Base-by-base conservation (phyloP, 768 basidiomycete species). In the Suillus placidus region DNA sequence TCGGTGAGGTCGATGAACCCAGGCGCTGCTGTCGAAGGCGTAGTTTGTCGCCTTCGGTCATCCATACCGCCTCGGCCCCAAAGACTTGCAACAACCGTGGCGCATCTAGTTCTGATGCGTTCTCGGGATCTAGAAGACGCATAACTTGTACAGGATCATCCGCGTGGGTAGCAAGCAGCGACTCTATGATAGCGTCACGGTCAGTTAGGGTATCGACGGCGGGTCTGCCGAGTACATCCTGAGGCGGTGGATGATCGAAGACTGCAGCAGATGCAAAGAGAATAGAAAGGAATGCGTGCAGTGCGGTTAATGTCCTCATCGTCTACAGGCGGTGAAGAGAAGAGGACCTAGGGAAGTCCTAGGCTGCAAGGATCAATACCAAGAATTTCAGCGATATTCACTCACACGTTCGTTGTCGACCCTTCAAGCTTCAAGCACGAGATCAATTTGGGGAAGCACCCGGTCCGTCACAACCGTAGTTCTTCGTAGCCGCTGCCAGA, bases 31-130 rank as follows among this genome's bases (percentile, higher is more conserved):
- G 68, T 54, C 47, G 64, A 26, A 71, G 63, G 23, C 62, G 63
- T 16, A 68, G 60, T 26, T 70, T 72, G 18, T 70, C 62, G 3
- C 64, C 71, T 26, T 68, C 72, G 2, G 67, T 66, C 72, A 73
- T 61, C 67, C 69, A 64, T 30, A 43, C 4, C 6, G 73, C 64
- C 35, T 71, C 60, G n/a, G 16, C 2, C 2, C 64, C 74, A 45
- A 64, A 56, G 26, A 67, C 56, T 40, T 71, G 55, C 8, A 73
- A 16, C 1, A 73, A 60, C 2, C 72, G 64, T 20, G 71, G 71
- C 26, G 68, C 65, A 10, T 71, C 71, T 30, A 72, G 69, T 14
- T 58, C 64, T 18, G 62, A 30, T 13, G 69, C 67, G n/a, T 66
- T 38, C 4, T 4, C 61, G 14, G 72, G 61, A 40, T 71, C 70